Evolutionary conservation across 2,329 filamentous ascomycete species (phyloP).

Genomic region (Didymosphaeria variabile): DNA sequence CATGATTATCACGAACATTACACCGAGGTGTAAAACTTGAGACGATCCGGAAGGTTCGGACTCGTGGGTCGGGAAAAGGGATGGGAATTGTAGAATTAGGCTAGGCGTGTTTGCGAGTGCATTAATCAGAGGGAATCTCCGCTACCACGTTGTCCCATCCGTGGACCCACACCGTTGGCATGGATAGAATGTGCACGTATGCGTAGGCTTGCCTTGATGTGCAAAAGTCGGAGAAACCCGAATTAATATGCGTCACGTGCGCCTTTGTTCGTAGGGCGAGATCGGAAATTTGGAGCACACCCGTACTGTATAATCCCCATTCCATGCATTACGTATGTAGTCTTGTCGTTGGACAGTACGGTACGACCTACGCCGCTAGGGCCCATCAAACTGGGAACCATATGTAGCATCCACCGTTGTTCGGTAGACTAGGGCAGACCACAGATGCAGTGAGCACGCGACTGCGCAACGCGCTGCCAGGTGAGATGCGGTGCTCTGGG

Average conservation of each 20-base stretch:
- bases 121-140: conserved; percentile 3
- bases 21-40: background rate
- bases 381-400: background rate
- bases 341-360: background rate
- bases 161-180: background rate
- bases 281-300: background rate
- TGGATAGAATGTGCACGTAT: background rate
- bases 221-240: background rate
- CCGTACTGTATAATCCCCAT: background rate
- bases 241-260: no score
- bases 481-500: background rate
- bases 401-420: no score
- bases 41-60: background rate
- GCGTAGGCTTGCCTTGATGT: conserved; percentile 2
- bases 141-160: conserved; percentile 8
- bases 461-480: background rate
- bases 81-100: conserved; percentile 15
- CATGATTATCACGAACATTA: background rate
- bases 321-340: background rate
- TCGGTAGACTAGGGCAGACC: background rate
- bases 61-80: background rate
- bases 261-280: no score
- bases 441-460: background rate
- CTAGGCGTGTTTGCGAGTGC: background rate
- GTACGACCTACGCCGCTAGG: background rate